Percentiles rank a stretch among this genome's conserved stretches.
Conservation (phyloP, 768 basidiomycete species). For the Paxillus rubicundulus region DNA sequence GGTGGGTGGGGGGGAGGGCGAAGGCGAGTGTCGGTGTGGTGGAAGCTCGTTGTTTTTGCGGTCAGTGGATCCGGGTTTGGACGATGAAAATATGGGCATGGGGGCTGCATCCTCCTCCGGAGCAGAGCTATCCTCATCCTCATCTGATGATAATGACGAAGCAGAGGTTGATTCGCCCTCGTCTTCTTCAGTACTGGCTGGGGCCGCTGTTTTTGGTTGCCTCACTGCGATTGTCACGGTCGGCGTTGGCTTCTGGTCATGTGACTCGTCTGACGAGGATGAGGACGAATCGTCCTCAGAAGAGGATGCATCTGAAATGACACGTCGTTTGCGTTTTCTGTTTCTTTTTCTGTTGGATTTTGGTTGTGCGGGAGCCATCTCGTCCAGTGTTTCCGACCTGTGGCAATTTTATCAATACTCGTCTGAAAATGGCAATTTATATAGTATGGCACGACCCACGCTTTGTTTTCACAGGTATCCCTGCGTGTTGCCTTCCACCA, state of each 20-base stretch:
- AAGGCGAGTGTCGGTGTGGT: constrained; percentile 20
- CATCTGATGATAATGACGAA: constrained; percentile 16
- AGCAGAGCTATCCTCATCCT: constrained; percentile 9
- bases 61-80: not conserved
- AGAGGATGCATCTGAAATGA: constrained; percentile 41
- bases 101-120: constrained; percentile 2
- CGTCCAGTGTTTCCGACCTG: too few relatives aligned
- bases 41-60: not conserved
- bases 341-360: constrained; percentile 43
- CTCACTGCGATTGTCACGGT: constrained; percentile 10
- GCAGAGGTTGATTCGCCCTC: constrained; percentile 11
- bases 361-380: constrained; percentile 29
- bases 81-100: not conserved
- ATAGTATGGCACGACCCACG: too few relatives aligned
- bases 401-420: too few relatives aligned
- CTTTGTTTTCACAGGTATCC: not conserved
- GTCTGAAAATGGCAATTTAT: too few relatives aligned
- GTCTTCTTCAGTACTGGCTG: constrained; percentile 1
- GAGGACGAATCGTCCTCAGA: constrained; percentile 34
- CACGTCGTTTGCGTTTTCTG: constrained; percentile 55
- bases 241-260: not conserved
- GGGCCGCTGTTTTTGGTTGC: constrained; percentile 1
- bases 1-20: constrained; percentile 18
- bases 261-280: constrained; percentile 17
- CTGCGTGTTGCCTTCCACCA: not conserved